These are phyloP conservation scores for Pythium phragmiticola DNA, from an alignment of 352 stramenopile species.

Conservation along the genomic window DNA sequence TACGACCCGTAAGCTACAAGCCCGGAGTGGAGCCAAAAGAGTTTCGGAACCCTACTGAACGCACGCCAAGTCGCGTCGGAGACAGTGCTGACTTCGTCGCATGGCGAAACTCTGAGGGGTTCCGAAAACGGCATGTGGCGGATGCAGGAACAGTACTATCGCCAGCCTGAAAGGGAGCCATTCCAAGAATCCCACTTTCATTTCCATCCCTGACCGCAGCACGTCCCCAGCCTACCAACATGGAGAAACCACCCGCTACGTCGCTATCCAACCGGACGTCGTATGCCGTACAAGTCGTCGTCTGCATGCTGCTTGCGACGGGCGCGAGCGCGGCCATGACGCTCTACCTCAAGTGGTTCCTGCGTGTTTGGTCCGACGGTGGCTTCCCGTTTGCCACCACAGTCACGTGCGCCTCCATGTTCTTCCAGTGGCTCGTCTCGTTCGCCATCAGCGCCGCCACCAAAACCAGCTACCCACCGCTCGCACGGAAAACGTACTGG, in stretches of 20 bases:
- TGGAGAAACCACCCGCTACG: background rate
- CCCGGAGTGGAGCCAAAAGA: too few relatives aligned
- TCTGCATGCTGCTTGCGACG: background rate
- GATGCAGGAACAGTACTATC: too few relatives aligned
- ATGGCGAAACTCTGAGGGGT: too few relatives aligned
- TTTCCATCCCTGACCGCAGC: too few relatives aligned
- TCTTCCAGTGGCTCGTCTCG: slow-evolving; percentile 49
- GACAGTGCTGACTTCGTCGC: too few relatives aligned
- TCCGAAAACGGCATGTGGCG: too few relatives aligned
- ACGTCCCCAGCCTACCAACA: background rate
- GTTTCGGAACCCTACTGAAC: too few relatives aligned
- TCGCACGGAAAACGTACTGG: slow-evolving; percentile 47
- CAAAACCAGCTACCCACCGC: slow-evolving; percentile 23
- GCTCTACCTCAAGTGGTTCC: slow-evolving; percentile 82
- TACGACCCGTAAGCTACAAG: too few relatives aligned
- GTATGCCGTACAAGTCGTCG: background rate
- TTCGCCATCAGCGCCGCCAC: slow-evolving; percentile 22
- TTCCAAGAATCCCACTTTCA: too few relatives aligned
- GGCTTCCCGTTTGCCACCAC: slow-evolving; percentile 72
- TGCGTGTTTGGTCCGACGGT: slow-evolving; percentile 57
- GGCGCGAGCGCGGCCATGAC: slow-evolving; percentile 61
- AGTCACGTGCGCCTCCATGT: slow-evolving; percentile 78
- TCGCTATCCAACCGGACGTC: background rate
- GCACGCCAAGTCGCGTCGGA: too few relatives aligned
- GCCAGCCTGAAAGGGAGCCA: too few relatives aligned